A percentile compares a stretch with the other conserved stretches of the same genome.
These are phyloP conservation scores for Pseudocercospora fijiensis DNA, from an alignment of 2,329 filamentous ascomycete genomes.

Conservation along the genomic window DNA sequence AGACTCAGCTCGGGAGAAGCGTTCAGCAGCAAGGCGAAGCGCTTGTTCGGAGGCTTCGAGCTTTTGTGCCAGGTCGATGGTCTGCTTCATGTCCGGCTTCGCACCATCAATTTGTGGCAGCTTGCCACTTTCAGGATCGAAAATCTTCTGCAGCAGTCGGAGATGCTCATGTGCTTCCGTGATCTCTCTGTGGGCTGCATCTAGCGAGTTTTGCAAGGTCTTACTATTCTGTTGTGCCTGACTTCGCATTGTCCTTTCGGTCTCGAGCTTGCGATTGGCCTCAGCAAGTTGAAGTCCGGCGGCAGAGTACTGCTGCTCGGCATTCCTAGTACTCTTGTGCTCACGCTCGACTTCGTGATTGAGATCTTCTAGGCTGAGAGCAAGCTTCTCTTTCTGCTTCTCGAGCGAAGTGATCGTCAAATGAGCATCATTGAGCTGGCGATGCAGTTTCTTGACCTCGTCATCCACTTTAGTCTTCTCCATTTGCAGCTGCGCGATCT, in stretches of 20 bases:
- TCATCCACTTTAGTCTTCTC: slow-evolving; percentile 84
- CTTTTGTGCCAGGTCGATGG: slow-evolving; percentile 77
- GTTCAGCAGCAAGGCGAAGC: slow-evolving; percentile 77
- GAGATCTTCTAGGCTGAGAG: slow-evolving; percentile 83
- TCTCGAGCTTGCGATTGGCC: slow-evolving; percentile 83
- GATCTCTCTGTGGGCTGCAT: slow-evolving; percentile 77
- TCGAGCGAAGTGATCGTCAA: slow-evolving; percentile 78
- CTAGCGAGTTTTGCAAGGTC: slow-evolving; percentile 74
- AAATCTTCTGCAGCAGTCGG: slow-evolving; percentile 77
- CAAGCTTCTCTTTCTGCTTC: slow-evolving; percentile 91
- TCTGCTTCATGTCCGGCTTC: slow-evolving; percentile 65
- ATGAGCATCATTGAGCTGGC: slow-evolving; percentile 83
- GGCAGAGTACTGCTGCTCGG: slow-evolving; percentile 81
- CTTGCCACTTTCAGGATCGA: slow-evolving; percentile 65
- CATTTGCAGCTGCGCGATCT: slow-evolving; percentile 71
- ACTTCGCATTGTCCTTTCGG: slow-evolving; percentile 77
- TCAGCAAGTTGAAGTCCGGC: slow-evolving; percentile 82
- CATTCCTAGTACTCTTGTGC: slow-evolving; percentile 83
- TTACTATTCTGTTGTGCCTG: slow-evolving; percentile 85
- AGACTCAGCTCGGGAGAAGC: slow-evolving; percentile 75
- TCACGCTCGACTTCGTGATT: slow-evolving; percentile 89
- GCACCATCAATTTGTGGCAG: slow-evolving; percentile 64
- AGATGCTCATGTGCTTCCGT: slow-evolving; percentile 77
- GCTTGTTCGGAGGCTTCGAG: slow-evolving; percentile 87
- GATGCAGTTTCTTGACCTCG: slow-evolving; percentile 73